A percentile compares a stretch with the other conserved stretches of the same genome.
Evolutionary conservation across 2,329 filamentous ascomycete species (phyloP).

Genomic region (Fusarium sp.): DNA sequence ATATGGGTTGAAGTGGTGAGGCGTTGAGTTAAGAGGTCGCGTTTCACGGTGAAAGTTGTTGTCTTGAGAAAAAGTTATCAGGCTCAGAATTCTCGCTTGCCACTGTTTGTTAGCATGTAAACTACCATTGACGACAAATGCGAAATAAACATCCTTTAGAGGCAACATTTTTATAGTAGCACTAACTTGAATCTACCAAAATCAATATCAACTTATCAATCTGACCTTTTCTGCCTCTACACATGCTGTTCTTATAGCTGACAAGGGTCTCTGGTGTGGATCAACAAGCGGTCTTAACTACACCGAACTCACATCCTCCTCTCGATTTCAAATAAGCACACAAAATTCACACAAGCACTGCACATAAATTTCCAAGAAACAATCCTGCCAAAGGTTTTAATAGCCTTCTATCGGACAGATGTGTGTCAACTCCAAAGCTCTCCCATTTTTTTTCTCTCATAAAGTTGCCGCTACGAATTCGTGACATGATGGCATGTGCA

Average conservation of each 20-base stretch:
- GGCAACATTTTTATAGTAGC: background rate
- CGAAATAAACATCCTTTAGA: background rate
- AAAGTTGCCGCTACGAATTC: constrained; percentile 46
- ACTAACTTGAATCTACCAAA: background rate
- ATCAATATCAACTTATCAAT: background rate
- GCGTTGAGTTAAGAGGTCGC: background rate
- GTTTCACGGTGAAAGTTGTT: background rate
- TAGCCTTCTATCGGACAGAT: constrained; percentile 51
- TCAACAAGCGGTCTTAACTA: background rate
- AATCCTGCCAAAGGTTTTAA: constrained; percentile 28
- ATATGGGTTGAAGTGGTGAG: background rate
- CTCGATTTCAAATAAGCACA: background rate
- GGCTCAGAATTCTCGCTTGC: constrained; percentile 2
- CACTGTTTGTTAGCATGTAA: background rate
- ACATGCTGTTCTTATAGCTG: background rate
- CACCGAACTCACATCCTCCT: background rate
- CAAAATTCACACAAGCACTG: background rate
- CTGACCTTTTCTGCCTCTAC: background rate
- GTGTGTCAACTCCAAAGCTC: constrained; percentile 45
- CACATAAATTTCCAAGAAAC: background rate
- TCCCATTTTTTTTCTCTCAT: constrained; percentile 49
- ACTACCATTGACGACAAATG: background rate
- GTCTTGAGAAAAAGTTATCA: constrained; percentile 22
- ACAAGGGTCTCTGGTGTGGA: background rate
- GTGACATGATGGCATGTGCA: constrained; percentile 44